Evolutionary conservation across 768 basidiomycete genomes (phyloP).

Genomic region (Termitomyces sp.): DNA sequence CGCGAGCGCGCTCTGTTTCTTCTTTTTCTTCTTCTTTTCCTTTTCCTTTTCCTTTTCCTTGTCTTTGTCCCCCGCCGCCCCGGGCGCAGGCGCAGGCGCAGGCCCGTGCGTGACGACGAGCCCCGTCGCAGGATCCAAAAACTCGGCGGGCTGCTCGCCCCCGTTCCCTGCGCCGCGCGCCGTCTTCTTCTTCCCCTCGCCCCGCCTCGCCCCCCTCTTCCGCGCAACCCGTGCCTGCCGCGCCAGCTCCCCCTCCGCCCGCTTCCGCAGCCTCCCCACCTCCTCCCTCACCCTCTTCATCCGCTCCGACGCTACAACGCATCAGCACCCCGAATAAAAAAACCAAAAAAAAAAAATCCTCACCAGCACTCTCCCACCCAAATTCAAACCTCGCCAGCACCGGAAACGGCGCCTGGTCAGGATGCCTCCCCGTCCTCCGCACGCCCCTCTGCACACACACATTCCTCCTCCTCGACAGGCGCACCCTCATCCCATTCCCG

Average conservation of each 20-base stretch:
- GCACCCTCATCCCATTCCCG: conserved; percentile 35
- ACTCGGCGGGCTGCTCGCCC: conserved; percentile 31
- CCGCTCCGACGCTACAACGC: conserved; percentile 61
- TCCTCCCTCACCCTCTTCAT: conserved; percentile 65
- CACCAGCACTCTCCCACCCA: conserved; percentile 61
- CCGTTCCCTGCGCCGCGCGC: not conserved
- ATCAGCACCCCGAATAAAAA: not conserved
- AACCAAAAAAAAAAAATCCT: conserved; percentile 44
- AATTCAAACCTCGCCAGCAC: conserved; percentile 50
- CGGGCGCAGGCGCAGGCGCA: too few species aligned
- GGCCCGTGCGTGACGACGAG: not conserved
- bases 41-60: conserved; percentile 43
- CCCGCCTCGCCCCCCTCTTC: conserved; percentile 14
- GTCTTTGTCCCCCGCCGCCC: too few species aligned
- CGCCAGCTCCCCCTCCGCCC: conserved; percentile 71
- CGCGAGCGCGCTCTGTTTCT: conserved; percentile 86
- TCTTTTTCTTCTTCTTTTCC: conserved; percentile 60
- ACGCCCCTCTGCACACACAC: conserved; percentile 43
- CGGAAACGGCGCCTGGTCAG: conserved; percentile 44
- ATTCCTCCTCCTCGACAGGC: conserved; percentile 49
- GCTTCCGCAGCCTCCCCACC: conserved; percentile 55
- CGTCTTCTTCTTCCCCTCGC: not conserved
- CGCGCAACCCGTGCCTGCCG: conserved; percentile 41
- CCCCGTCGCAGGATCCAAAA: conserved; percentile 24
- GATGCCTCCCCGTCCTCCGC: conserved; percentile 35